Conservation (phyloP, 768 basidiomycete species). For the Coprinopsis cinerea region DNA sequence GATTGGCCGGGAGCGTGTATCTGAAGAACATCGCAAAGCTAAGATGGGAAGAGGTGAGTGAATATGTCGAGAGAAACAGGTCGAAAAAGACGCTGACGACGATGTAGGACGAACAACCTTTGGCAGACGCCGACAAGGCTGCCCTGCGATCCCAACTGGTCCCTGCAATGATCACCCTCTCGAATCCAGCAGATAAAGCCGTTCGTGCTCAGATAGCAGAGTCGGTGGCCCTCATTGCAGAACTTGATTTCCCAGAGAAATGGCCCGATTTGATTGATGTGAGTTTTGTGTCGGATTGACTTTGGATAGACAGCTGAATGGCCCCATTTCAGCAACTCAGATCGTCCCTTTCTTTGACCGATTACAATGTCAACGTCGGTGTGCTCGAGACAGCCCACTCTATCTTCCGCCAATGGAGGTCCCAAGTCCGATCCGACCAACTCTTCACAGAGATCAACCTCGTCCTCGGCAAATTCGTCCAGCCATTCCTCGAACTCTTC, state of each 20-base stretch:
- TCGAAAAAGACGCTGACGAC: background rate
- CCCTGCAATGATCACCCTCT: constrained; percentile 86
- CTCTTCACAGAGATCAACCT: constrained; percentile 91
- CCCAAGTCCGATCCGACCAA: constrained; percentile 79
- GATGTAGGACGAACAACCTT: constrained; percentile 62
- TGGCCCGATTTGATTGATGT: constrained; percentile 93
- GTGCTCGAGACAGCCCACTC: constrained; percentile 94
- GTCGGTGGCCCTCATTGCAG: constrained; percentile 86
- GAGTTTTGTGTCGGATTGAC: constrained; percentile 28
- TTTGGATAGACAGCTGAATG: background rate
- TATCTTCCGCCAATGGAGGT: constrained; percentile 91
- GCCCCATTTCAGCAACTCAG: constrained; percentile 71
- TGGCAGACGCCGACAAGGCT: constrained; percentile 66
- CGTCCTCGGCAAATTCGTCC: constrained; percentile 78
- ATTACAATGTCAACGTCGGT: constrained; percentile 83
- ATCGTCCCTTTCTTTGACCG: constrained; percentile 66
- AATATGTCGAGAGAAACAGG: background rate
- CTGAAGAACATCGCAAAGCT: constrained; percentile 88
- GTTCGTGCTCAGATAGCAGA: constrained; percentile 88
- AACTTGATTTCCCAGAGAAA: constrained; percentile 81
- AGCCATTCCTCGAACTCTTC: constrained; percentile 82
- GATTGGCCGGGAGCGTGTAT: constrained; percentile 84
- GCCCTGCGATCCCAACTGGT: constrained; percentile 73
- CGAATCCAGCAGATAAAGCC: constrained; percentile 62
- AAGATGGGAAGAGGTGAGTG: constrained; percentile 78